Evolutionary conservation across 768 basidiomycete species (phyloP).

Genomic region (Amanita brunnescens): DNA sequence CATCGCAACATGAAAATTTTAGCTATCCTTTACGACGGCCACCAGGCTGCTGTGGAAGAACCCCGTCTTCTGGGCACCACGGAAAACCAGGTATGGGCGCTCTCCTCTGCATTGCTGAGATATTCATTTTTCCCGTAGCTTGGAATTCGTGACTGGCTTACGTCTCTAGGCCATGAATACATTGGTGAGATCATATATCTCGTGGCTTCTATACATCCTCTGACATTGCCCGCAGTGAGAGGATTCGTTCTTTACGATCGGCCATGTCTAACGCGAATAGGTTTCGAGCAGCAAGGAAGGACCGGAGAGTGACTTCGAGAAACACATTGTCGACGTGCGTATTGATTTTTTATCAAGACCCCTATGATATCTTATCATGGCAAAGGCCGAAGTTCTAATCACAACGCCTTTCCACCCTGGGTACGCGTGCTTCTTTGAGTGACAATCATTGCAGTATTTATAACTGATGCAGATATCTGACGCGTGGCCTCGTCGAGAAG

Average conservation of each 20-base stretch:
- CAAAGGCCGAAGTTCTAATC: conserved; percentile 68
- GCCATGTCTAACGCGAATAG: conserved; percentile 21
- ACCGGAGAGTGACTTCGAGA: conserved; percentile 71
- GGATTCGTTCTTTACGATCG: neutral
- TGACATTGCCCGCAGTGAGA: conserved; percentile 1
- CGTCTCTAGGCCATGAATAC: conserved; percentile 65
- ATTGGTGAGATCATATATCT: conserved; percentile 37
- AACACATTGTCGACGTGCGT: conserved; percentile 70
- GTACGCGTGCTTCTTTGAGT: neutral
- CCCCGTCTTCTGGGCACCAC: conserved; percentile 72
- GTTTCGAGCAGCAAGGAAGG: conserved; percentile 82
- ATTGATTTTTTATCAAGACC: neutral
- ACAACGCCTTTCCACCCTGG: conserved; percentile 85
- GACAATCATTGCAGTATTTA: neutral
- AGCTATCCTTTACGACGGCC: conserved; percentile 67
- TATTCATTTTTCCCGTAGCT: conserved; percentile 34
- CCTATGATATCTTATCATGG: conserved; percentile 7
- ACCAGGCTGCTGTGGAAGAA: conserved; percentile 55
- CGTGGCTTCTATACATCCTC: neutral
- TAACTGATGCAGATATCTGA: conserved; percentile 46
- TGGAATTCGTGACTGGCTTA: conserved; percentile 62
- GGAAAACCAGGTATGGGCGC: conserved; percentile 57
- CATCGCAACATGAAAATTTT: conserved; percentile 40
- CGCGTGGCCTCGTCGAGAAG: conserved; percentile 62
- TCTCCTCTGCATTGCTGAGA: neutral